Conservation (phyloP, 371 early-diverging fungal genomes). For the Actinomortierella wolfii region DNA sequence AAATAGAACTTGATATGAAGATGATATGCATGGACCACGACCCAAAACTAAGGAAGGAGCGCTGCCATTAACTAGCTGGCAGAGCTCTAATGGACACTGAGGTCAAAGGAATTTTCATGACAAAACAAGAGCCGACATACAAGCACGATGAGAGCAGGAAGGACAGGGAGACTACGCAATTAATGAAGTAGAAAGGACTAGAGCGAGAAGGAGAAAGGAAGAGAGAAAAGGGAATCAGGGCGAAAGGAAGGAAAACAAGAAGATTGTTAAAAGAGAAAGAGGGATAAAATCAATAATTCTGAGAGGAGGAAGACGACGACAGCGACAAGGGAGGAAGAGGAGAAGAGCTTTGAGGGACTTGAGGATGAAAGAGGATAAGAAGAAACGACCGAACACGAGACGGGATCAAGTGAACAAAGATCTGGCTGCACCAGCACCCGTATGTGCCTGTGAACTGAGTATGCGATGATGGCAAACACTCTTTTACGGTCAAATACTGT, state of each 20-base stretch:
- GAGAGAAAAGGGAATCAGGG: conserved; percentile 10
- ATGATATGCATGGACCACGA: no score
- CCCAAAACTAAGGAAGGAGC: background rate
- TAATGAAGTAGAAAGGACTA: background rate
- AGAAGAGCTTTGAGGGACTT: no score
- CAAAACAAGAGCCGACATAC: background rate
- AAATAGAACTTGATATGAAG: background rate
- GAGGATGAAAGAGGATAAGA: background rate
- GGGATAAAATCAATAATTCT: conserved; percentile 5
- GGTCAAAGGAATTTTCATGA: background rate
- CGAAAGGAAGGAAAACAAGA: conserved; percentile 3
- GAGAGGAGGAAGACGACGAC: background rate
- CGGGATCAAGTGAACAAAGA: no score
- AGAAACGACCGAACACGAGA: no score
- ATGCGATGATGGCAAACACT: no score
- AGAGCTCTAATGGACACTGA: background rate
- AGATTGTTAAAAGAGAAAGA: background rate
- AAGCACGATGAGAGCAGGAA: background rate
- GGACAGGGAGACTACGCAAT: background rate
- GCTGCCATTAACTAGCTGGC: background rate
- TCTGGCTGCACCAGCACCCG: no score
- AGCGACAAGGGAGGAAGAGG: background rate
- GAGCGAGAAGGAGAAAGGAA: background rate
- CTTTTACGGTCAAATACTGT: no score
- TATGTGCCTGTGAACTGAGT: no score